Percentiles rank a stretch among this genome's conserved stretches.
phyloP scores from a whole-genome alignment of 2,329 filamentous ascomycete species.

The Penicillium sp. region DNA sequence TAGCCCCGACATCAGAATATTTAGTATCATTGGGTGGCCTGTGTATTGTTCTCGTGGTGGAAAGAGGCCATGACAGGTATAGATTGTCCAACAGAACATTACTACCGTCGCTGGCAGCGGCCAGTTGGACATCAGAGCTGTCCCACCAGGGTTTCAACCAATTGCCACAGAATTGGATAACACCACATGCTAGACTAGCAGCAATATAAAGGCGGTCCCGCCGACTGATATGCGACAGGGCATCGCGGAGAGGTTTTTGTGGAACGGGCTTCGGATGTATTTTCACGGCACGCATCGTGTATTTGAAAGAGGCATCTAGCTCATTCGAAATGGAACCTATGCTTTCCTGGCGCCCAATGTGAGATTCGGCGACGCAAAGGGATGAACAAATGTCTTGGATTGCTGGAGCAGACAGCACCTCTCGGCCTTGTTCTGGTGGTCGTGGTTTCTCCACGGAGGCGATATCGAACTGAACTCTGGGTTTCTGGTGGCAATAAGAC shows the following conservation, averaged over 20 bases:
- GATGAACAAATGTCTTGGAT: conserved; percentile 6
- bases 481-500: background rate
- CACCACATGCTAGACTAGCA: conserved; percentile 7
- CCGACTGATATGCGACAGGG: conserved; percentile 6
- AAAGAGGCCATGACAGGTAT: conserved; percentile 11
- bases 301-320: background rate
- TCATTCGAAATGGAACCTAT: conserved; percentile 5
- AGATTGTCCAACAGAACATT: conserved; percentile 3
- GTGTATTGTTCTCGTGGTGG: background rate
- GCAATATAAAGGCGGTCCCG: conserved; percentile 13
- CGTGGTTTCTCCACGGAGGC: background rate
- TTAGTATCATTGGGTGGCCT: background rate
- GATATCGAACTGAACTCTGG: background rate
- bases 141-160: conserved; percentile 14
- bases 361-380: background rate
- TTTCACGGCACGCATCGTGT: conserved; percentile 4
- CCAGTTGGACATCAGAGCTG: conserved; percentile 10
- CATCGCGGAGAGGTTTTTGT: conserved; percentile 1
- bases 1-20: background rate
- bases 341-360: background rate
- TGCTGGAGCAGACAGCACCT: background rate
- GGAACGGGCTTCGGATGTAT: background rate
- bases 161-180: conserved; percentile 9
- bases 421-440: background rate
- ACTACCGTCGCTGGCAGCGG: background rate